Conservation (phyloP, 306 rosid species). For the Vigna mungo region DNA sequence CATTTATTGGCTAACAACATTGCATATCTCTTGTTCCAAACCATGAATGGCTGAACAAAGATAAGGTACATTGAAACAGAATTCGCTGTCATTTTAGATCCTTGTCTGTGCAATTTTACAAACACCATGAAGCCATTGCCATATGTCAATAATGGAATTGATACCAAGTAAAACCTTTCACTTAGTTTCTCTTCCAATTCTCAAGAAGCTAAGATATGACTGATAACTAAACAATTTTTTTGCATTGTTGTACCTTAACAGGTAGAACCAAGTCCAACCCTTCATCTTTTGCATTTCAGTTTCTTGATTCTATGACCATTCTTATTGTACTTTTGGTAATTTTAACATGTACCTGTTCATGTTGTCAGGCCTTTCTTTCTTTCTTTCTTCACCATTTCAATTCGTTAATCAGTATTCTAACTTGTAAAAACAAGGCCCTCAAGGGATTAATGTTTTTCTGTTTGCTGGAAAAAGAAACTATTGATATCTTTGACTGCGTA, state of each 20-base stretch:
- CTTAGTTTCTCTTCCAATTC: not conserved
- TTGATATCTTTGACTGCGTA: not conserved
- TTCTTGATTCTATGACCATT: constrained; percentile 11
- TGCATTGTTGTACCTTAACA: not conserved
- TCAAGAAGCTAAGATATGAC: not conserved
- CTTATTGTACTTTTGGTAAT: not conserved
- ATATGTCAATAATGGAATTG: constrained; percentile 17
- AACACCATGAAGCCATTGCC: not conserved
- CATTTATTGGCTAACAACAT: constrained; percentile 43
- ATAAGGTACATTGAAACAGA: constrained; percentile 36
- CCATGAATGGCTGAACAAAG: constrained; percentile 47
- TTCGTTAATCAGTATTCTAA: not conserved
- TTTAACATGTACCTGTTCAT: not conserved
- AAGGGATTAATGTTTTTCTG: not conserved
- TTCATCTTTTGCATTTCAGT: not conserved
- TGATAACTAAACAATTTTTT: constrained; percentile 4
- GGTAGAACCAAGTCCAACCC: constrained; percentile 24
- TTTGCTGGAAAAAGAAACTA: not conserved
- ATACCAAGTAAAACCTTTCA: not conserved
- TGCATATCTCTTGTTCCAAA: constrained; percentile 23
- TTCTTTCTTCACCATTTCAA: constrained; percentile 17
- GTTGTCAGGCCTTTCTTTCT: not conserved
- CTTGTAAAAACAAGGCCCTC: not conserved
- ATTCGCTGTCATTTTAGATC: not conserved
- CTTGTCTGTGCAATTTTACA: not conserved